Base-by-base conservation (phyloP, 2,329 filamentous ascomycete genomes). In the Ceratocystis albifundus region DNA sequence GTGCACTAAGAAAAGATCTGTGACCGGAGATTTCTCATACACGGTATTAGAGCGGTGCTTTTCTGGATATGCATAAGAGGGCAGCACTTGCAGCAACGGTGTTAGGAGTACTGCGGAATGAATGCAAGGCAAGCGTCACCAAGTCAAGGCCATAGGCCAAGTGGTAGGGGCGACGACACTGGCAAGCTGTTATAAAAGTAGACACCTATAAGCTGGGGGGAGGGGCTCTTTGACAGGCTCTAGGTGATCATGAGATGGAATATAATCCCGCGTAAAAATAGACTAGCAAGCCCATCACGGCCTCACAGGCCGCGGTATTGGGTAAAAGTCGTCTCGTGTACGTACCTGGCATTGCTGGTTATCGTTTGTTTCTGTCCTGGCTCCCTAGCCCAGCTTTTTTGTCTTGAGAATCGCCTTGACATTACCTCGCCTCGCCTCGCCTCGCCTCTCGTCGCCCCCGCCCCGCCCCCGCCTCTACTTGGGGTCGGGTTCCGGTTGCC, bases 1-100 rank as follows among this genome's bases (percentile, higher is more conserved):
- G 53, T 30, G 53, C 15, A 57, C 53, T 28, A 57, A 57, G 53
- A 57, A 57, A 57, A 57, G 22, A 57, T n/a, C 53, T n/a, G 53
- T 17, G 53, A 32, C 22, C 53, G 53, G 53, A 57, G 53, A 57
- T 30, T 57, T 57, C 53, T 57, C 53, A 57, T 17, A 57, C 36
- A 41, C 36, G 36, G 36, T 41, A 41, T 41, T 32, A 28, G 53
- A 17, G 53, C 20, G 15, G 22, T 22, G 6, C 17, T 32, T 15
- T 28, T 25, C 30, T 57, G 25, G 53, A 32, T 28, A 32, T 32
- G 53, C 53, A 28, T 32, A 57, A 28, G 53, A 30, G 53, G 28
- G 53, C 53, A 28, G 28, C 22, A 57, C 22, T 57, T n/a, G 53
- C 25, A 57, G 28, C 28, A 28, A 57, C 7, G 22, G 12, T 30